Percentiles rank a stretch among this genome's conserved stretches.
Conservation (phyloP, 192 early-diverging fungal genomes). For the Globomyces pollinis-pini region DNA sequence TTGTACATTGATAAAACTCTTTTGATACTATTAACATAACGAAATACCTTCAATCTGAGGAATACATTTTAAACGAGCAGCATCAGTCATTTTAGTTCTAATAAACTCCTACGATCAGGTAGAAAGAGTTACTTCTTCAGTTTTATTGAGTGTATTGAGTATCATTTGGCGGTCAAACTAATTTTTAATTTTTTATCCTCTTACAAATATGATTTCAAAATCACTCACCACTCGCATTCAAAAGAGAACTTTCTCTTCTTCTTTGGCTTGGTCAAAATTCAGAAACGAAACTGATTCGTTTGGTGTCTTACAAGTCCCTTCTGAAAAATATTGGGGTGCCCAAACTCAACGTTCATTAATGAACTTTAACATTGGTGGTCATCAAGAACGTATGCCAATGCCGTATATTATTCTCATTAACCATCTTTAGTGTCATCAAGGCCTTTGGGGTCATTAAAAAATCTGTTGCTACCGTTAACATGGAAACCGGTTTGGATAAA, state of each 20-base stretch:
- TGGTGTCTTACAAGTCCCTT: slow-evolving; percentile 90
- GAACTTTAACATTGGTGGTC: slow-evolving; percentile 97
- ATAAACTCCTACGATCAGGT: neutral
- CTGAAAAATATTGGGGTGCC: slow-evolving; percentile 94
- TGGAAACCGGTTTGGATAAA: slow-evolving; percentile 75
- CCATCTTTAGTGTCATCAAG: no score
- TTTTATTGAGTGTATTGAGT: no score
- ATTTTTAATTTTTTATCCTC: no score
- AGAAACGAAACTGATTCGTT: slow-evolving; percentile 69
- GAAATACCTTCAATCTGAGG: no score
- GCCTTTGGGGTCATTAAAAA: slow-evolving; percentile 95
- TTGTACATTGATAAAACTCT: no score
- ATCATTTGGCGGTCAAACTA: no score
- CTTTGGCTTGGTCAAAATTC: no score
- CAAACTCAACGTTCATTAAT: slow-evolving; percentile 93
- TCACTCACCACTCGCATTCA: neutral
- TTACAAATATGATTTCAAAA: neutral
- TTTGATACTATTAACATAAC: no score
- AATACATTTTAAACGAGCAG: neutral
- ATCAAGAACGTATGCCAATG: slow-evolving; percentile 88
- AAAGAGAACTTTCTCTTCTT: neutral
- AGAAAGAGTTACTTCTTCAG: neutral
- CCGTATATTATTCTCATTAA: no score
- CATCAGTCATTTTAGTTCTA: neutral
- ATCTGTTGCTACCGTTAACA: slow-evolving; percentile 90